Evolutionary conservation across 257 asterid genomes (phyloP).

Genomic region (Plantago ovata): DNA sequence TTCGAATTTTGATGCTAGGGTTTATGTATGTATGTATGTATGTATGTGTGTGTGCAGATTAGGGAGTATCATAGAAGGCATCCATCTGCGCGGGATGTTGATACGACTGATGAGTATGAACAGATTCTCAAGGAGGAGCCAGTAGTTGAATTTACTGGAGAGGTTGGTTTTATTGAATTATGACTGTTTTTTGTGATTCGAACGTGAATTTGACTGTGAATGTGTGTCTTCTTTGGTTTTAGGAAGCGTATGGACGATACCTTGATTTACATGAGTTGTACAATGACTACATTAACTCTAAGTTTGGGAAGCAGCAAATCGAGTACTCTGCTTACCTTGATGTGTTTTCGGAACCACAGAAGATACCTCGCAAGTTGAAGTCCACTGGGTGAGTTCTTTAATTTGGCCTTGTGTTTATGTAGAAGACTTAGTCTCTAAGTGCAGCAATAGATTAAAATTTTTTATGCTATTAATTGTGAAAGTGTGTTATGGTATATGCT

Average conservation of each 20-base stretch:
- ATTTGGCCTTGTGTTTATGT: background rate
- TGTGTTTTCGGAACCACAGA: conserved; percentile 57
- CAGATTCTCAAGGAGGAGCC: conserved; percentile 88
- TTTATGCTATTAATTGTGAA: background rate
- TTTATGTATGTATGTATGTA: conserved; percentile 3
- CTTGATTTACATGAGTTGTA: conserved; percentile 90
- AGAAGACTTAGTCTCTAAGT: too few species aligned
- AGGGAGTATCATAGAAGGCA: conserved; percentile 90
- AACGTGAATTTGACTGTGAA: background rate
- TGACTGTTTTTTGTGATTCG: too few species aligned
- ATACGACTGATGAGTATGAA: conserved; percentile 78
- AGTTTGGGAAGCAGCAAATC: conserved; percentile 72
- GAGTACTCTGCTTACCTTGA: conserved; percentile 86
- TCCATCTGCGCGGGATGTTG: conserved; percentile 80
- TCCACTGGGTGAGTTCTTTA: conserved; percentile 48
- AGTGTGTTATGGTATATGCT: background rate
- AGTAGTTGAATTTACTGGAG: conserved; percentile 80
- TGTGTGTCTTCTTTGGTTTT: conserved; percentile 19
- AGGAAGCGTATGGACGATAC: conserved; percentile 92
- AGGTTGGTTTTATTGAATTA: conserved; percentile 68
- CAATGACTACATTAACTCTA: conserved; percentile 76
- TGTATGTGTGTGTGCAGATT: conserved; percentile 40
- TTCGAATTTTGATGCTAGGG: background rate
- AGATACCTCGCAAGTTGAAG: conserved; percentile 59
- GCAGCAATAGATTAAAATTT: background rate